Percentiles rank a stretch among this genome's conserved stretches.
Conservation (phyloP, 495 filamentous ascomycete species). For the Lichina pygmaea region DNA sequence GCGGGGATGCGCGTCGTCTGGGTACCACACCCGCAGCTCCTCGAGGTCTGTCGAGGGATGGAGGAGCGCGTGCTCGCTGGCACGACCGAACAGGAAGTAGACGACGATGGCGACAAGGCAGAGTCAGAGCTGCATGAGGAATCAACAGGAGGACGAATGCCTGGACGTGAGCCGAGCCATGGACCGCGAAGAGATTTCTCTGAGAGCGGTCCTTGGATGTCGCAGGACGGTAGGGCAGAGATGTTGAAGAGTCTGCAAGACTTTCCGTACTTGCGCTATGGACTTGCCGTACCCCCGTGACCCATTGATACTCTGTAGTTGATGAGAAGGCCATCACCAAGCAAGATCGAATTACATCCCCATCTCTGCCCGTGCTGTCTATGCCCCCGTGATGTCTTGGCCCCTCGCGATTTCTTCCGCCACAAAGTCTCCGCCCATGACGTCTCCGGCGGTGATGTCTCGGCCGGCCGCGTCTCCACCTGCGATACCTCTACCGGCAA, state of each 20-base stretch:
- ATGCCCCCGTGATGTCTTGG: no score
- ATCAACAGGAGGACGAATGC: background rate
- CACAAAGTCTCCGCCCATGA: no score
- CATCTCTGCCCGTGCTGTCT: no score
- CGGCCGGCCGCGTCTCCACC: no score
- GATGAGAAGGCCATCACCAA: no score
- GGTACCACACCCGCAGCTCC: slow-evolving; percentile 62
- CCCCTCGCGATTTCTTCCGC: no score
- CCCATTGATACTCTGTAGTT: no score
- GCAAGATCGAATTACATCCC: no score
- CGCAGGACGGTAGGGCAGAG: slow-evolving; percentile 51
- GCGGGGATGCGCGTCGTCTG: slow-evolving; percentile 92
- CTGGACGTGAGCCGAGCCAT: slow-evolving; percentile 7
- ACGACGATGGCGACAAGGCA: slow-evolving; percentile 14
- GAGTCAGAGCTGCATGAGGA: slow-evolving; percentile 2
- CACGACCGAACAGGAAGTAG: slow-evolving; percentile 32
- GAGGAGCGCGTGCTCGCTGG: slow-evolving; percentile 71
- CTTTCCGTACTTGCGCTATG: slow-evolving; percentile 51
- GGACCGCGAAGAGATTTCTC: slow-evolving; percentile 14
- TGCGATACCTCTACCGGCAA: no score
- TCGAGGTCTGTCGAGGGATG: slow-evolving; percentile 44
- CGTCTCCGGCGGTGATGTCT: no score
- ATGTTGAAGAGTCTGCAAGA: slow-evolving; percentile 30
- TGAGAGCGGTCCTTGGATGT: slow-evolving; percentile 15
- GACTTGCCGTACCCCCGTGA: slow-evolving; percentile 5